Conservation (phyloP, 2,329 filamentous ascomycete genomes). For the Clarireedia hainanense region DNA sequence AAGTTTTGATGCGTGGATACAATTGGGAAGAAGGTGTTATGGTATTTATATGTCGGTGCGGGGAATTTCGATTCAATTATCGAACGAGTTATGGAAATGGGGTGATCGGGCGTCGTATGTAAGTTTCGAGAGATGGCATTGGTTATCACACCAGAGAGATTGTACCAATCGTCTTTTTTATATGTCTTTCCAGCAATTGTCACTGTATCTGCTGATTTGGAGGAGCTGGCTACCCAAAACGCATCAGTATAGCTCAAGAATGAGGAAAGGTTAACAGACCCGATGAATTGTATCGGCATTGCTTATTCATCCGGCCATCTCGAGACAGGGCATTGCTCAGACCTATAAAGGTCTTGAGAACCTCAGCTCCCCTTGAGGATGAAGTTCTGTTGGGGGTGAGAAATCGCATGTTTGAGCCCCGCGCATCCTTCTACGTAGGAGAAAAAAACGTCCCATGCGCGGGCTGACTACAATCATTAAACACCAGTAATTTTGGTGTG, state of each 20-base stretch:
- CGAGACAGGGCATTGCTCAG: slow-evolving; percentile 15
- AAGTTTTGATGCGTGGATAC: slow-evolving; percentile 87
- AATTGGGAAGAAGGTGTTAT: slow-evolving; percentile 74
- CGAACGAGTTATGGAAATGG: slow-evolving; percentile 80
- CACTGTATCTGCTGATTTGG: not conserved
- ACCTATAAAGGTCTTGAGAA: slow-evolving; percentile 17
- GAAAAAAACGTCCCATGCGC: no score
- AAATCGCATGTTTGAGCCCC: slow-evolving; percentile 19
- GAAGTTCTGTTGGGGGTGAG: slow-evolving; percentile 11
- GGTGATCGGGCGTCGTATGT: slow-evolving; percentile 89
- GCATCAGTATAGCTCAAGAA: not conserved
- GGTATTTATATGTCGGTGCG: slow-evolving; percentile 59
- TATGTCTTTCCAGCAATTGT: slow-evolving; percentile 45
- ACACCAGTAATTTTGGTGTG: no score
- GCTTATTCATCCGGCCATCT: slow-evolving; percentile 17
- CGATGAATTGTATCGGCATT: slow-evolving; percentile 24
- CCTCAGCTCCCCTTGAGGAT: slow-evolving; percentile 12
- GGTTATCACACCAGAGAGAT: slow-evolving; percentile 69
- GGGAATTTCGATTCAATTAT: slow-evolving; percentile 90
- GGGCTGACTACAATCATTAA: no score
- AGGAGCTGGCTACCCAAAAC: not conserved
- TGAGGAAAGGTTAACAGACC: slow-evolving; percentile 13
- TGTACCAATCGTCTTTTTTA: slow-evolving; percentile 73
- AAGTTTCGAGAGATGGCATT: slow-evolving; percentile 66
- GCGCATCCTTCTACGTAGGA: not conserved